Base-by-base conservation (phyloP, 257 asterid genomes). In the Salvia rosmarinus region DNA sequence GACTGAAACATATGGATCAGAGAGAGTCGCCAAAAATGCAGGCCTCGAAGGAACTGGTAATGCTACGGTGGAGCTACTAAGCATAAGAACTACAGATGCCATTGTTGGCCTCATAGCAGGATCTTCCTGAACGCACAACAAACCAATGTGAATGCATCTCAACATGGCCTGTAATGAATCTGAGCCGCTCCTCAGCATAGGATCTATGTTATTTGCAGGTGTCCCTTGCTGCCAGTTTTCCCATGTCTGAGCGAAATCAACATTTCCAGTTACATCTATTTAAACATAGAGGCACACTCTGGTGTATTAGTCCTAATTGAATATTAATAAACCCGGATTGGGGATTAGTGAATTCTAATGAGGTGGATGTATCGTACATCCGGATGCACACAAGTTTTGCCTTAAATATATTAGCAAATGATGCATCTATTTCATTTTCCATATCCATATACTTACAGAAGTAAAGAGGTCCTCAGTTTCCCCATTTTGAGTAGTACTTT, bases 401-500 rank as follows among this genome's bases (percentile, higher is more conserved):
- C n/a, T n/a, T n/a, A 37, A 9, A 37, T 2, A 37, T 37, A 0
- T 37, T 37, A 37, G 39, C 39, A 34, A 1, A 34, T 34, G 4
- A 34, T 3, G 39, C 6, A n/a, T n/a, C n/a, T n/a, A n/a, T 34
- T 37, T 0, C 0, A 37, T 5, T 37, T 7, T 6, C 42, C 42
- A 6, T 0, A 37, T 37, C 42, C 42, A 7, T 37, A 0, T 37
- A 37, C 42, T 84, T 82, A 79, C 92, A 43, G 2, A 47, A 34
- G 79, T 80, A 28, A 79, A 71, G 56, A 81, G 80, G 64, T 79
- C 82, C 23, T 25, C 69, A 46, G 14, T 47, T 12, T 81, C 77
- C 12, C 71, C 77, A 67, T 64, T 23, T 42, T 3, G 66, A 4
- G 16, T 19, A 13, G 20, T 17, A 13, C 13, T 47, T 64, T 43